Evolutionary conservation across 495 filamentous ascomycete genomes (phyloP).

Genomic region (Podospora anserina): DNA sequence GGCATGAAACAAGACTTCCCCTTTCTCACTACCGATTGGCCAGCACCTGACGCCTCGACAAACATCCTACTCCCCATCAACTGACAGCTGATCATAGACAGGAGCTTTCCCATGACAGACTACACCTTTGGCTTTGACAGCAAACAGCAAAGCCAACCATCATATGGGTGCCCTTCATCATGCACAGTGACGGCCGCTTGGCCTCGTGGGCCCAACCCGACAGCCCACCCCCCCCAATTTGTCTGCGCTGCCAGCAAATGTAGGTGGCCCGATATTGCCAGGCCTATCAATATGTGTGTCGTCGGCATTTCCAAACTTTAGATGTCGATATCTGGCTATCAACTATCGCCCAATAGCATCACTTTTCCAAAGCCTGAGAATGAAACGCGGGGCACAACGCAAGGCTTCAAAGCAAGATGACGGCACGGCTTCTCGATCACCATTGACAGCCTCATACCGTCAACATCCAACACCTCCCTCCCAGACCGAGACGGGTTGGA

Average conservation of each 20-base stretch:
- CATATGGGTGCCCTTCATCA: neutral
- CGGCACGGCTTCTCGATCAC: neutral
- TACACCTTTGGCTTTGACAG: neutral
- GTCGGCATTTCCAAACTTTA: neutral
- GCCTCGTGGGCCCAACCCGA: neutral
- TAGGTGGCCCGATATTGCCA: too few species aligned
- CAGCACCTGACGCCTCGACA: too few species aligned
- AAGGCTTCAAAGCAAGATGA: slow-evolving; percentile 3
- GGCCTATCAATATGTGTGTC: neutral
- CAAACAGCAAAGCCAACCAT: neutral
- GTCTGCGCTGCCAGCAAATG: neutral
- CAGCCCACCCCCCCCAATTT: neutral
- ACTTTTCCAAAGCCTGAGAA: neutral
- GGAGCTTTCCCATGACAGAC: neutral
- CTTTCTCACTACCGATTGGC: slow-evolving; percentile 11
- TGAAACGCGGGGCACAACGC: slow-evolving; percentile 1
- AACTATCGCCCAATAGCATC: neutral
- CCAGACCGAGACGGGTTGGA: neutral
- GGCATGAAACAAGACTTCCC: slow-evolving; percentile 16
- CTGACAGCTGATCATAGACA: neutral
- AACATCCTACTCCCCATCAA: neutral
- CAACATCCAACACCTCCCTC: neutral
- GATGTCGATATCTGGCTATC: neutral
- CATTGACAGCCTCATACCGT: neutral
- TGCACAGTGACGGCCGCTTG: neutral